phyloP scores from a whole-genome alignment of 352 stramenopile species.

The Pythium dissotocum region DNA sequence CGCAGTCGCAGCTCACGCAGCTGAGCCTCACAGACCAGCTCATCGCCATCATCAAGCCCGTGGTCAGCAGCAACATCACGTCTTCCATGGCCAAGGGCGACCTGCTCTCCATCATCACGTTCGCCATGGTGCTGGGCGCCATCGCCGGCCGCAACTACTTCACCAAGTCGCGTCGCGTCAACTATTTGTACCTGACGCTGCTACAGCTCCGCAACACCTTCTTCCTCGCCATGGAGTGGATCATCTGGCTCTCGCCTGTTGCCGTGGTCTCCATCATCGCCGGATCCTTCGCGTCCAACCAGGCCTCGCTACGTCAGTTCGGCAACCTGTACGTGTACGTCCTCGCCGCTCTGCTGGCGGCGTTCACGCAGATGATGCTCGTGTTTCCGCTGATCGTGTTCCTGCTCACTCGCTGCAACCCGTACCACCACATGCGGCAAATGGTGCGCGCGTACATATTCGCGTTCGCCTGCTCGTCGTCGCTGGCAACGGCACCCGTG shows the following conservation, averaged over 20 bases:
- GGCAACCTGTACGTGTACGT: conserved; percentile 60
- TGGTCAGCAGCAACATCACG: conserved; percentile 75
- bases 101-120: conserved; percentile 65
- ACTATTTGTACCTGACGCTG: conserved; percentile 68
- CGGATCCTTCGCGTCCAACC: conserved; percentile 59
- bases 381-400: conserved; percentile 69
- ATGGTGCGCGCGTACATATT: conserved; percentile 75
- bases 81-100: conserved; percentile 44
- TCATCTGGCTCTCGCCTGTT: conserved; percentile 68
- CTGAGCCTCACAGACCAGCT: conserved; percentile 64
- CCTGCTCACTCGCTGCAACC: conserved; percentile 63
- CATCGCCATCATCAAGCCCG: conserved; percentile 49
- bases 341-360: conserved; percentile 42
- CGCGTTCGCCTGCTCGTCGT: conserved; percentile 67
- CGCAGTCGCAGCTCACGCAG: conserved; percentile 37
- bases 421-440: conserved; percentile 69
- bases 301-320: conserved; percentile 34
- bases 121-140: conserved; percentile 65
- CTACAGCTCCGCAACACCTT: conserved; percentile 77
- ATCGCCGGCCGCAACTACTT: conserved; percentile 65
- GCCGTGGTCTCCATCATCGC: conserved; percentile 74
- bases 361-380: conserved; percentile 51
- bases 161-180: conserved; percentile 52
- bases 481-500: conserved; percentile 64
- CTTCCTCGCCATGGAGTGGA: conserved; percentile 69